Evolutionary conservation across 2,329 filamentous ascomycete species (phyloP).

Genomic region (Hypoxylon sp.): DNA sequence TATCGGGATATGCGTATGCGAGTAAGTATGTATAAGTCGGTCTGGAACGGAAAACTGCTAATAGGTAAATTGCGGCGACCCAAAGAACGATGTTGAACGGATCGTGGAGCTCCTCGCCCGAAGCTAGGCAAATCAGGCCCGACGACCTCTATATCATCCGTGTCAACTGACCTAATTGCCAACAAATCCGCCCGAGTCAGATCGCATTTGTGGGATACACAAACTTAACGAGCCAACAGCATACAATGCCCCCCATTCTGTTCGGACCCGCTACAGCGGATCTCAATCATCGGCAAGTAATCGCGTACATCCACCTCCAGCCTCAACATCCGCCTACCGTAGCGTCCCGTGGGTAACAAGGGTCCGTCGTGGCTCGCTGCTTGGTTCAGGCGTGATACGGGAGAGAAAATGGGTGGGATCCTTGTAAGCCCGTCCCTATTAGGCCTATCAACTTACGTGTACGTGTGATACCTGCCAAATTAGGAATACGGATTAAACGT

Average conservation of each 20-base stretch:
- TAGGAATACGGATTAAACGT: constrained; percentile 21
- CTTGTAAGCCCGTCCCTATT: constrained; percentile 12
- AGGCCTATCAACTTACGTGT: constrained; percentile 29
- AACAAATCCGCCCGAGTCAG: constrained; percentile 34
- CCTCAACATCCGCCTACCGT: constrained; percentile 27
- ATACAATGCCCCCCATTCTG: constrained; percentile 22
- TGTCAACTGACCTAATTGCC: constrained; percentile 42
- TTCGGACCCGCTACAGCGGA: constrained; percentile 36
- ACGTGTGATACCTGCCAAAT: constrained; percentile 36
- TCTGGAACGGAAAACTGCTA: constrained; percentile 16
- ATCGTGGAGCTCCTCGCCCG: constrained; percentile 29
- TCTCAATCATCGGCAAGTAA: constrained; percentile 41
- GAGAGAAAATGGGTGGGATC: constrained; percentile 20
- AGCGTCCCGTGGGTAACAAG: constrained; percentile 21
- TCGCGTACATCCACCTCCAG: constrained; percentile 32
- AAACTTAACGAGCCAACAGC: constrained; percentile 29
- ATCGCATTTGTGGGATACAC: constrained; percentile 40
- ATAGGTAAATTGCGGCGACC: constrained; percentile 37
- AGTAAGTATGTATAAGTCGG: constrained; percentile 19
- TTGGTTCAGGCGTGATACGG: constrained; percentile 34
- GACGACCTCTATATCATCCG: constrained; percentile 22
- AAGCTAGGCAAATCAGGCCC: constrained; percentile 37
- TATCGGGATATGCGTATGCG: constrained; percentile 2
- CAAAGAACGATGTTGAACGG: constrained; percentile 21
- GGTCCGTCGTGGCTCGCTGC: constrained; percentile 1